Base-by-base conservation (phyloP, 768 basidiomycete species). In the Baorangia bicolor region DNA sequence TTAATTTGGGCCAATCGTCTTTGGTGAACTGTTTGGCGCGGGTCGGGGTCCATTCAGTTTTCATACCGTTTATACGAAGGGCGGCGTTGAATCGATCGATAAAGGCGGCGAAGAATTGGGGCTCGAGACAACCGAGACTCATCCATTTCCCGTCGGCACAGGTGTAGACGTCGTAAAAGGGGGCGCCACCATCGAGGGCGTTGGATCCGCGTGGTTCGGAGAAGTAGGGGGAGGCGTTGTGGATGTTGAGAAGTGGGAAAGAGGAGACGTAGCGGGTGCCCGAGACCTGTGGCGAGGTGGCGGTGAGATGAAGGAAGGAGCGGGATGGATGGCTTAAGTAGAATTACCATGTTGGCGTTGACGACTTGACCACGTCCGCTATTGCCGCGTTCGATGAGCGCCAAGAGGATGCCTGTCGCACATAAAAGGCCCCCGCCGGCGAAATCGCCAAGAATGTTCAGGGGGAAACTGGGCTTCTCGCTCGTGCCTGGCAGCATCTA, bases 361-460 rank as follows among this genome's bases (percentile, higher is more conserved):
- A 94, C 83, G 13, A 93, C 75, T 67, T 92, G 90, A 8, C 92
- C 91, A 13, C 74, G 78, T 4, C 86, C 86, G 61, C 79, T 90
- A 56, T 70, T 79, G 27, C 72, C 74, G 43, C 90, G 81, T 59
- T 90, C 87, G 31, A 90, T 64, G 13, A 94, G 74, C 1, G 92
- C 91, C 8, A 92, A 76, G 12, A 94, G 77, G 49, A 92, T 84
- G 6, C 90, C 89, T 25, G 83, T 68, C 0, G 80, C 88, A 57
- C 87, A 90, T 57, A 83, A 79, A 28, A 90, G 68, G 8, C 90
- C 90, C 5, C 91, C 91, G 3, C 90, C 91, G 1, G 87, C 92
- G 69, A 93, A 92, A 64, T 92, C 92, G 12, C 85, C 90, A 6
- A 93, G 76, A 14, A 92, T 65, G 63, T 94, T 93, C 39, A 88